Evolutionary conservation across 2,329 filamentous ascomycete genomes (phyloP), one percentile per base, ranked within the genome.

Genomic region (Cordyceps javanica): DNA sequence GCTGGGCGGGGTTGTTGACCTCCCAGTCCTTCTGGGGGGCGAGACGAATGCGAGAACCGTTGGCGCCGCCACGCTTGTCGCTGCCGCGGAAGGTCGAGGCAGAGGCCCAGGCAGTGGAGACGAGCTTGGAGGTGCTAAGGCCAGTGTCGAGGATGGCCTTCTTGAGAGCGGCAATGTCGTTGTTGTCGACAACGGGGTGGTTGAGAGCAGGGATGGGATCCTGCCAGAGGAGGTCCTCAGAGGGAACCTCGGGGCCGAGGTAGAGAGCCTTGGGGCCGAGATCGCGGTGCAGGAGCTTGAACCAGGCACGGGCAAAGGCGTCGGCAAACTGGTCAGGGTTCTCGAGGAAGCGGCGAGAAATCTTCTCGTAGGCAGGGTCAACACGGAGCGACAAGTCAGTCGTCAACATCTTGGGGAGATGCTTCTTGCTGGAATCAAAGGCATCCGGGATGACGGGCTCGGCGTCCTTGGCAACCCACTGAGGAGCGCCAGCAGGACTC

Each of bases 51-150:
- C 89, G 88, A 14, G 83, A 88, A 65, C 89, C 89, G 66, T 92
- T 92, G 73, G 89, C 89, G 68, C 89, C 89, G 64, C 89, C 89
- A 63, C 89, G 89, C 83, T 91, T 91, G 77, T 92, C 89, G 64
- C 83, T 82, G 64, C 84, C 81, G 60, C 87, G 87, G 83, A 87
- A 90, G 30, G 85, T 86, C 2, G 87, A 86, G 25, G 87, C 86
- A 0, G 87, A 83, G 1, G 83, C 83, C 83, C 85, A 90, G 25
- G 87, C 87, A 10, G 81, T 80, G 10, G 79, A 78, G 55, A 91
- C 80, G 59, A 91, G 76, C 72, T 84, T 83, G 58, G 78, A 76
- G 5, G 80, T 73, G 58, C 79, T 77, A 5, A 90, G 67, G 16
- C 85, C 85, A n/a, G 82, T 73, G 45, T 75, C 75, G 2, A 91